Evolutionary conservation across 2,329 filamentous ascomycete species (phyloP).

Genomic region (Botrytis porri): DNA sequence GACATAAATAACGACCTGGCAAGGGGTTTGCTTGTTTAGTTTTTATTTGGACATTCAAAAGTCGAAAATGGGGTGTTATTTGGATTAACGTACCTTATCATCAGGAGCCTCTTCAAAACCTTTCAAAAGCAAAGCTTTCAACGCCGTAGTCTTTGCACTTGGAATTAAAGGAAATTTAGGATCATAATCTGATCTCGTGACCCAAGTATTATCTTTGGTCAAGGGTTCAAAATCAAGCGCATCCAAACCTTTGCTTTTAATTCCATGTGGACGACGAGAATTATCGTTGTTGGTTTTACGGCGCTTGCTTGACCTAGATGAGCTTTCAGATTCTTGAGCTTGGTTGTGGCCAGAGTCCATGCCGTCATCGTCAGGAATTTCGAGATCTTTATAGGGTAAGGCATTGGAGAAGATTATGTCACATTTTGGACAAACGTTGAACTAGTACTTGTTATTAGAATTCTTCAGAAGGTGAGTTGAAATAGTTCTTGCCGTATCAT

Average conservation of each 20-base stretch:
- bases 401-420: slow-evolving; percentile 22
- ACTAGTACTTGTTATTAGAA: neutral
- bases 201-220: slow-evolving; percentile 29
- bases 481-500: neutral
- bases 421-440: slow-evolving; percentile 28
- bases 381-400: slow-evolving; percentile 9
- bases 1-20: slow-evolving; percentile 51
- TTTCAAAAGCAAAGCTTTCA: slow-evolving; percentile 39
- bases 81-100: slow-evolving; percentile 44
- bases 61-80: neutral
- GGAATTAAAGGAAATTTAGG: slow-evolving; percentile 36
- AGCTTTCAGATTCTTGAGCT: neutral
- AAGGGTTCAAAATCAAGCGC: slow-evolving; percentile 31
- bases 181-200: slow-evolving; percentile 28
- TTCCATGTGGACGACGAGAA: neutral
- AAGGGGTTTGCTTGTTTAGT: slow-evolving; percentile 4
- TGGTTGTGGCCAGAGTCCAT: neutral
- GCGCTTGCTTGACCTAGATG: neutral
- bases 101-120: slow-evolving; percentile 44
- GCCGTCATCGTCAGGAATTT: slow-evolving; percentile 23
- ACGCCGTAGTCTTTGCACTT: slow-evolving; percentile 42
- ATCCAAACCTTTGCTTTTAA: slow-evolving; percentile 30
- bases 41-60: neutral
- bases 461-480: too few species aligned
- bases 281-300: neutral